Base-by-base conservation (phyloP, 768 basidiomycete species). In the Kwoniella sp. region DNA sequence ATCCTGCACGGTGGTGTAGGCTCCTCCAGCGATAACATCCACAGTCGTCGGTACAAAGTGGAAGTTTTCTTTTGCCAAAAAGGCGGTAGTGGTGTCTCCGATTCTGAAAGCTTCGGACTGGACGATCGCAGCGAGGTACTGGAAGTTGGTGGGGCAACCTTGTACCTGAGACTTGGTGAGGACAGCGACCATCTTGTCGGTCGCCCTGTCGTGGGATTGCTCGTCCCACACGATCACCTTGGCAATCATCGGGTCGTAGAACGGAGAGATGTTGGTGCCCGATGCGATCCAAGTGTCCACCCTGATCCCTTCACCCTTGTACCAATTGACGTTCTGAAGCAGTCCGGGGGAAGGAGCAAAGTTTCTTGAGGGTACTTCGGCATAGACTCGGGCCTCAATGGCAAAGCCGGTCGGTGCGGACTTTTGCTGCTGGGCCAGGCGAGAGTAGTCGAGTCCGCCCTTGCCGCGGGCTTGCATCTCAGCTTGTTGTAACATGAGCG, bases 261-360 rank as follows among this genome's bases (percentile, higher is more conserved):
- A 54, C 14, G 76, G 76, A 25, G 84, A 83, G n/a, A 84, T 61
- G 15, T 52, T 50, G 1, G 69, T 66, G 9, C 70, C 70, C 7
- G 67, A 71, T n/a, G 81, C 73, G 15, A 84, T 67, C 83, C 83
- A 85, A 1, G 77, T 76, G 32, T 76, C 63, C 43, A 71, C 51
- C 7, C 72, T 50, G 14, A 71, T 51, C 26, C 62, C 65, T 0
- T 74, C 70, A 7, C 81, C 69, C 0, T 74, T 60, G 43, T 56
- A 42, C 62, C 62, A 68, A 20, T 58, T 46, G 2, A 85, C 84
- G 31, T 76, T 50, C 53, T 85, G 84, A n/a, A 86, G 75, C 0
- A 84, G 69, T 0, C 84, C 84, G 14, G 84, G 80, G 32, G 79
- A 78, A 5, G 84, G 84, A 41, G 74, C 70, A 66, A 84, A 86